Evolutionary conservation across 164 flowering plant genomes (phyloP).

Genomic region (Dillenia turbinata): DNA sequence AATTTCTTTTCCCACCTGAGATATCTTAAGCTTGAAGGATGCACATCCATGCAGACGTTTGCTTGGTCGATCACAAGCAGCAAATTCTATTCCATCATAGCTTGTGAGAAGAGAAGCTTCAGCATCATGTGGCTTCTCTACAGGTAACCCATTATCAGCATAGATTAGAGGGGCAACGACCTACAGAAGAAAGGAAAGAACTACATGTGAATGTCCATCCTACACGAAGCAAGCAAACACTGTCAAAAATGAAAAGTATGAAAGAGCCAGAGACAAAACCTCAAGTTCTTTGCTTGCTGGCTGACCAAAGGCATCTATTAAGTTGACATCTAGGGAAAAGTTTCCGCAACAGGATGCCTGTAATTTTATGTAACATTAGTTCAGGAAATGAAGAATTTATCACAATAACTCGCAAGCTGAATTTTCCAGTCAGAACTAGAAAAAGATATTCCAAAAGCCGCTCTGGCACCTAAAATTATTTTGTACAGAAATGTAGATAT

Average conservation of each 20-base stretch:
- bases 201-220: constrained; percentile 1
- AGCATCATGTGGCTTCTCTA: constrained; percentile 63
- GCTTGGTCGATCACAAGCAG: constrained; percentile 60
- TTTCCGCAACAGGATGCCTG: constrained; percentile 87
- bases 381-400: background rate
- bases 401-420: too few species aligned
- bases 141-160: constrained; percentile 58
- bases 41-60: constrained; percentile 71
- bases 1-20: constrained; percentile 49
- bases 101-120: constrained; percentile 81
- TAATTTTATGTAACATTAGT: constrained; percentile 6
- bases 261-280: constrained; percentile 34
- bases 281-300: constrained; percentile 57
- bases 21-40: constrained; percentile 81
- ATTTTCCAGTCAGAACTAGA: too few species aligned
- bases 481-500: too few species aligned
- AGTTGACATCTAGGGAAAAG: constrained; percentile 62
- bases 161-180: constrained; percentile 77
- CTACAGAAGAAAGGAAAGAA: constrained; percentile 26
- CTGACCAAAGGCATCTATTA: constrained; percentile 59
- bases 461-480: too few species aligned
- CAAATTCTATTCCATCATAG: constrained; percentile 74
- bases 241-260: background rate
- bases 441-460: too few species aligned
- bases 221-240: background rate